Percentiles rank a stretch among this genome's conserved stretches.
Evolutionary conservation across 352 stramenopile species (phyloP).

Genomic region (Globisporangium nodosum): DNA sequence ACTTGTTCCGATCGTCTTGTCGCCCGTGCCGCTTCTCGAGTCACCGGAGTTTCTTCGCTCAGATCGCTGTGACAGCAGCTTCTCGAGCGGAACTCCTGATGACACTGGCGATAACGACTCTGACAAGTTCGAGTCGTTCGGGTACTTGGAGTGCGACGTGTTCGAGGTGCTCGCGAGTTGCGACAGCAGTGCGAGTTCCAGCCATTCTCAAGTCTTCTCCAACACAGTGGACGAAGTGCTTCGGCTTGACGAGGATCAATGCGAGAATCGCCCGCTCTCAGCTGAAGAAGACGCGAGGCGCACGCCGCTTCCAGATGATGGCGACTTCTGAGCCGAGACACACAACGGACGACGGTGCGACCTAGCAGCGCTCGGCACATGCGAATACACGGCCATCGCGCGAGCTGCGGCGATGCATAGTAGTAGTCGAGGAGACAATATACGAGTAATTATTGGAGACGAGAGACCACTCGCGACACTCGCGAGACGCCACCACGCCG

Average conservation of each 20-base stretch:
- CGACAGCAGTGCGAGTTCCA: background rate
- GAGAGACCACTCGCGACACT: too few species aligned
- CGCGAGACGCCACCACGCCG: too few species aligned
- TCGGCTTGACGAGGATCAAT: background rate
- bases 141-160: constrained; percentile 23
- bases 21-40: constrained; percentile 13
- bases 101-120: constrained; percentile 3
- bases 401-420: too few species aligned
- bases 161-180: constrained; percentile 8
- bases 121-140: constrained; percentile 32
- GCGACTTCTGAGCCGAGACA: background rate
- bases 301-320: background rate
- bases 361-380: background rate
- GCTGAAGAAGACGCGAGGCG: background rate
- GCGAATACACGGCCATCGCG: background rate
- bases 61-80: constrained; percentile 6
- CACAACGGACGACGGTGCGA: too few species aligned
- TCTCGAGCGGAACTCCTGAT: background rate
- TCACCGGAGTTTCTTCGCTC: constrained; percentile 1
- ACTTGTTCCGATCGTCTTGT: background rate
- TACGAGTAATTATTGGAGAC: too few species aligned
- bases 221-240: background rate
- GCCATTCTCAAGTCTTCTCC: background rate
- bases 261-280: background rate
- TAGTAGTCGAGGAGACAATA: too few species aligned